Evolutionary conservation across 2,329 filamentous ascomycete genomes (phyloP).

Genomic region (Colletotrichum siamense): DNA sequence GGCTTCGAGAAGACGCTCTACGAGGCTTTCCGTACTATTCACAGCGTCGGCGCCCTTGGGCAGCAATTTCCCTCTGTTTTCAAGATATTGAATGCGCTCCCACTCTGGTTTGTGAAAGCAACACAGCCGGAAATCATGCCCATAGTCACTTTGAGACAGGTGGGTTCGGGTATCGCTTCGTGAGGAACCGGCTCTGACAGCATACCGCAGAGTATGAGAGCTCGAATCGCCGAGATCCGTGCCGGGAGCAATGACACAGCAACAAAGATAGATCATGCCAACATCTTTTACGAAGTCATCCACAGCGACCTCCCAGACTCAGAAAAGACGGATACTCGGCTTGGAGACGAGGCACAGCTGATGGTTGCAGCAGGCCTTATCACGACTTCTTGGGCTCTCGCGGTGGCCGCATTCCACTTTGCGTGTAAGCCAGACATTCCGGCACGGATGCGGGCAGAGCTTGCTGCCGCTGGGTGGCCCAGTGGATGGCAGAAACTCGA

Average conservation of each 20-base stretch:
- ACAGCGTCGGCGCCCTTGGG: constrained; percentile 28
- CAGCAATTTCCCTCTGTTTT: constrained; percentile 32
- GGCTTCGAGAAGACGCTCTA: constrained; percentile 29
- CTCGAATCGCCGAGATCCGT: not conserved
- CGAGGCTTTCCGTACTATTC: constrained; percentile 28
- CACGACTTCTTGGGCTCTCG: constrained; percentile 40
- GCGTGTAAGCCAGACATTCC: constrained; percentile 35
- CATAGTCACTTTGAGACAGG: constrained; percentile 24
- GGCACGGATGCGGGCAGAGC: constrained; percentile 35
- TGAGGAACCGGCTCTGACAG: not conserved
- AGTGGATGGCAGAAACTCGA: constrained; percentile 31
- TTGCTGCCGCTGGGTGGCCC: constrained; percentile 22
- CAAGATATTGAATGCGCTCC: constrained; percentile 28
- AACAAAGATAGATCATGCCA: constrained; percentile 17
- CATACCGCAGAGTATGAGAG: not conserved
- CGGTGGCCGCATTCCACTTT: constrained; percentile 39
- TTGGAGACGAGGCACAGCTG: constrained; percentile 36
- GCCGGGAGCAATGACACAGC: constrained; percentile 7
- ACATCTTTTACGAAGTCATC: constrained; percentile 37
- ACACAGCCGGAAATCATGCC: constrained; percentile 26
- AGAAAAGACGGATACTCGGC: constrained; percentile 36
- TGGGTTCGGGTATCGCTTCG: not conserved
- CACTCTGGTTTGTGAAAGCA: constrained; percentile 24
- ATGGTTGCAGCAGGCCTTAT: constrained; percentile 41
- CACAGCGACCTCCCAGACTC: constrained; percentile 32